Base-by-base conservation (phyloP, 139 green algal species). In the Haematococcus lacustris region DNA sequence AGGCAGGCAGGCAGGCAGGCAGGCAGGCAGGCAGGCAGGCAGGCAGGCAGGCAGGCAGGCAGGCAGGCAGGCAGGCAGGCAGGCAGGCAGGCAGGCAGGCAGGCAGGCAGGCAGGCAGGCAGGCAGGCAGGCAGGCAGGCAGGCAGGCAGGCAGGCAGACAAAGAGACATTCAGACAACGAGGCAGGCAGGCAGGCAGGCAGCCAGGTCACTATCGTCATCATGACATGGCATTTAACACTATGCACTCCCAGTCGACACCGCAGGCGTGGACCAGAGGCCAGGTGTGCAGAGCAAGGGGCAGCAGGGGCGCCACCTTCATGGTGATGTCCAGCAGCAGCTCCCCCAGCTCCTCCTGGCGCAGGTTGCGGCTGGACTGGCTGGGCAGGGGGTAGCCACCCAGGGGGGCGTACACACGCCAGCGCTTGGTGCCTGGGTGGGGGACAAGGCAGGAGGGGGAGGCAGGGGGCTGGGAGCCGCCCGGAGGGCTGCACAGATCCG, bases 261-360 rank as follows among this genome's bases (percentile, higher is more conserved):
- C 13, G 13, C 47, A 13, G 21, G 47, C 47, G 13, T 28, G 13
- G 21, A n/a, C 21, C 21, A 21, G 13, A 57, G 13, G 47, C 47
- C 21, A 57, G 21, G 47, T 28, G 47, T 28, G 21, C 13, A 13
- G 21, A n/a, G 47, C 21, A 13, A 13, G 13, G 13, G n/a, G n/a
- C 71, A 96, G 78, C 71, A 93, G 80, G 69, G 94, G 90, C 3
- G 90, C 86, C 9, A 81, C 74, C 73, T 83, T 13, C 63, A 96
- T 78, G 1, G 73, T 86, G 25, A 90, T 82, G 71, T 92, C 83
- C 74, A 93, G 73, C 34, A 86, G 62, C 7, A 82, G 81, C 64
- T 80, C 34, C 17, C 86, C 84, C 7, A 90, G 50, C 26, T 64
- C 51, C 21, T 75, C 69, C 75, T 88, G 71, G 30, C 41, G 23